A percentile compares a stretch with the other conserved stretches of the same genome.
These are phyloP conservation scores for Botrytis hyacinthi DNA, from an alignment of 2,329 filamentous ascomycete genomes.

Conservation along the genomic window DNA sequence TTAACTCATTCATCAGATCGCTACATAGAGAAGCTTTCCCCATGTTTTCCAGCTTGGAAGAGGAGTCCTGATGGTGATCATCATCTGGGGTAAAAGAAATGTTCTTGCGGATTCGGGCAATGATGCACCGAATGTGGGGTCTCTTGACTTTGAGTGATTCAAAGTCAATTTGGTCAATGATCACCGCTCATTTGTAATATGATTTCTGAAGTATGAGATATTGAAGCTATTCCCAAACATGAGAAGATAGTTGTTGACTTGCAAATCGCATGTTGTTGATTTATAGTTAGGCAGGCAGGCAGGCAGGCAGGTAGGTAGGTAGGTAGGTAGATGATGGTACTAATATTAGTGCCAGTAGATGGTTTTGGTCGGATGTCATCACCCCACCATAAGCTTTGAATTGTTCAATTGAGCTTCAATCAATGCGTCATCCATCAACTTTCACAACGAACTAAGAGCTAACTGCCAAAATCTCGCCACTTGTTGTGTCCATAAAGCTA, in stretches of 20 bases:
- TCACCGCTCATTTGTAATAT: neutral
- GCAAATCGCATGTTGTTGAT: too few relatives aligned
- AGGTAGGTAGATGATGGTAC: neutral
- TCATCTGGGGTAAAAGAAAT: slow-evolving; percentile 9
- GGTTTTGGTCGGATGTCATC: neutral
- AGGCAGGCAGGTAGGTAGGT: neutral
- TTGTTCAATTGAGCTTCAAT: slow-evolving; percentile 4
- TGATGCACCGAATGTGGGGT: slow-evolving; percentile 16
- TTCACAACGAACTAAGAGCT: neutral
- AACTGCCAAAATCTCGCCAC: neutral
- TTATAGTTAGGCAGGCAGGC: neutral
- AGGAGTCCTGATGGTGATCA: slow-evolving; percentile 16
- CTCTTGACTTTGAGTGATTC: neutral
- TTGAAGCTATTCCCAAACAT: slow-evolving; percentile 9
- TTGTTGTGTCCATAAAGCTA: neutral
- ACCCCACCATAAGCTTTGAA: slow-evolving; percentile 10
- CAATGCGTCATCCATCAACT: slow-evolving; percentile 21
- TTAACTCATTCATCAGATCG: neutral
- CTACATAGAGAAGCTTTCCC: neutral
- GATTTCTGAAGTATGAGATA: neutral
- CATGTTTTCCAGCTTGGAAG: slow-evolving; percentile 19
- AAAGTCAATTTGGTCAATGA: neutral
- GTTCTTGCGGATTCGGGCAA: slow-evolving; percentile 7
- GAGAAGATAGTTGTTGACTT: neutral
- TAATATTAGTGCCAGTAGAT: neutral